Conservation (phyloP, 208 protist species). For the Angomonas desouzai region DNA sequence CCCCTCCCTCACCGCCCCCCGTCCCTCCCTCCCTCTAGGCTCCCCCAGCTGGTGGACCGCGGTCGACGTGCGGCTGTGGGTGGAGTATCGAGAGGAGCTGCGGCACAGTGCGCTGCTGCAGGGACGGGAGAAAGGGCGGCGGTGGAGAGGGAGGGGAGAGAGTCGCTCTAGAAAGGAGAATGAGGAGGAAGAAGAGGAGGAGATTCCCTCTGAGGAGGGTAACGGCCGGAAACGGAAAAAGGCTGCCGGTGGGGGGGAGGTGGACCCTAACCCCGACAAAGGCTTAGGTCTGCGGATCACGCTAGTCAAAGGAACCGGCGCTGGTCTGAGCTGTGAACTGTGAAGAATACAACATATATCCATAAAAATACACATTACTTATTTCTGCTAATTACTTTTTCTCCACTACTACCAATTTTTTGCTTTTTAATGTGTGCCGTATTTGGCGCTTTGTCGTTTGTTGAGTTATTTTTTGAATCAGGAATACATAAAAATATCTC, state of each 20-base stretch:
- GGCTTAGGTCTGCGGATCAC: not conserved
- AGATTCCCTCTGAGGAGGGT: no score
- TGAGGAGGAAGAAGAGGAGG: not conserved
- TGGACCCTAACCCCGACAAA: not conserved
- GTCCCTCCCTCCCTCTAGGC: not conserved
- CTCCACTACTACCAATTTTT: no score
- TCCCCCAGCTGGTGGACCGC: conserved; percentile 1
- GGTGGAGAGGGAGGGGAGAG: not conserved
- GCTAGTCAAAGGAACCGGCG: not conserved
- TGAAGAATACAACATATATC: not conserved
- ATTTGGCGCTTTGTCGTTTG: no score
- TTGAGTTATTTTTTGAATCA: no score
- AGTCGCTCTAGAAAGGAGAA: not conserved
- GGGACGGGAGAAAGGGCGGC: not conserved
- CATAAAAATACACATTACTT: not conserved
- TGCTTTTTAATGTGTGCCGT: no score
- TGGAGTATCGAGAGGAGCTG: not conserved
- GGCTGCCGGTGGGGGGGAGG: not conserved
- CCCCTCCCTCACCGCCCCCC: not conserved
- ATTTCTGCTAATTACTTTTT: no score
- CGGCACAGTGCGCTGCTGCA: not conserved
- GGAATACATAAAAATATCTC: no score
- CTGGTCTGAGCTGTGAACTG: not conserved
- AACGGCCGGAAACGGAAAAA: no score
- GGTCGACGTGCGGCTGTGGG: conserved; percentile 3